phyloP scores from a whole-genome alignment of 805 yeast genomes.

The Teunomyces barrocoloradensis region DNA sequence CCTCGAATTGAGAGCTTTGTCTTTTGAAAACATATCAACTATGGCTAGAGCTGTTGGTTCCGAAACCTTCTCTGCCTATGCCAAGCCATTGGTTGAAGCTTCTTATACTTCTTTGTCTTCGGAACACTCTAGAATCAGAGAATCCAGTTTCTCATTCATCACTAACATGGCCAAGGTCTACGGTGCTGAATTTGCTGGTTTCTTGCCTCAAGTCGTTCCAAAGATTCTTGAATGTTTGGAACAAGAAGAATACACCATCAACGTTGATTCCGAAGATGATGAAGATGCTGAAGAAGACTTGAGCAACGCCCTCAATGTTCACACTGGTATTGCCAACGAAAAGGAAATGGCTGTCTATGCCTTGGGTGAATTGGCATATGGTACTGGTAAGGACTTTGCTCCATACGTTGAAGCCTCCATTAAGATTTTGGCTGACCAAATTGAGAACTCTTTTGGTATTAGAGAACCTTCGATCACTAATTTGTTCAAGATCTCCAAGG shows the following conservation, averaged over 20 bases:
- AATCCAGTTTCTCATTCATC: conserved; percentile 90
- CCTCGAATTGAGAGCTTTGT: conserved; percentile 84
- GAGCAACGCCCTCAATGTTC: conserved; percentile 75
- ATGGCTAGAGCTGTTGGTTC: conserved; percentile 97
- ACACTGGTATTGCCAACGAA: conserved; percentile 93
- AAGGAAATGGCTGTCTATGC: conserved; percentile 95
- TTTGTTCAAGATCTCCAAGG: conserved; percentile 77
- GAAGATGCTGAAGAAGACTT: conserved; percentile 56
- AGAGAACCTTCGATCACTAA: conserved; percentile 82
- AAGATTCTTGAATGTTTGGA: conserved; percentile 78
- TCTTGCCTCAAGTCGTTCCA: conserved; percentile 79
- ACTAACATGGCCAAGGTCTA: conserved; percentile 94
- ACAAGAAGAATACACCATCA: conserved; percentile 79
- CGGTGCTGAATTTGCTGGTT: conserved; percentile 84
- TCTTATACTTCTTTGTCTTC: conserved; percentile 77
- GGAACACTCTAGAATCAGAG: conserved; percentile 83
- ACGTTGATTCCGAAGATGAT: conserved; percentile 54
- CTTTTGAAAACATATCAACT: conserved; percentile 90
- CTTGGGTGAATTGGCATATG: conserved; percentile 80
- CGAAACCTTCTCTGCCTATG: conserved; percentile 79
- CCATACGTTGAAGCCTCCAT: conserved; percentile 72
- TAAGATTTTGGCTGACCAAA: conserved; percentile 62
- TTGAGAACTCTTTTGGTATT: conserved; percentile 85
- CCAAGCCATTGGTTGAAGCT: conserved; percentile 84
- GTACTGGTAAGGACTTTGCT: conserved; percentile 78